phyloP scores from a whole-genome alignment of 805 yeast genomes.

The Hanseniaspora singularis region DNA sequence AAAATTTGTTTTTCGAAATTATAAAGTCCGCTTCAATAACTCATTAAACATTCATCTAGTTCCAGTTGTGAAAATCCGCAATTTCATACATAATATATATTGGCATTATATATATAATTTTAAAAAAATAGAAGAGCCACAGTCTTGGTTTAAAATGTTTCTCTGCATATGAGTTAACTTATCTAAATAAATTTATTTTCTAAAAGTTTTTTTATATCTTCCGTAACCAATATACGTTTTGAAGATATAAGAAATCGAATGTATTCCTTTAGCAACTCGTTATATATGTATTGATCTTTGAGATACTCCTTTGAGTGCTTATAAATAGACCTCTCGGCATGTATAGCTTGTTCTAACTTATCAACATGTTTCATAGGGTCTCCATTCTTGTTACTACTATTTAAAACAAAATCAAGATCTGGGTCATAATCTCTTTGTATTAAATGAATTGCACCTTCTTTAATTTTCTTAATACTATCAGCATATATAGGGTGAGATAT shows the following conservation, averaged over 20 bases:
- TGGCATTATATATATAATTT: too few species aligned
- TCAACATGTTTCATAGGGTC: constrained; percentile 8
- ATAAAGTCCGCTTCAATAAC: too few species aligned
- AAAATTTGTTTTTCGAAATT: too few species aligned
- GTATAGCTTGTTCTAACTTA: constrained; percentile 1
- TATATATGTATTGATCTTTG: neutral
- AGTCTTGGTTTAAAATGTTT: too few species aligned
- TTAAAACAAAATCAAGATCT: constrained; percentile 8
- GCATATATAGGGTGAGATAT: constrained; percentile 2
- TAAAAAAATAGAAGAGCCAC: too few species aligned
- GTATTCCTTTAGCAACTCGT: constrained; percentile 17
- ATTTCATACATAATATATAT: too few species aligned
- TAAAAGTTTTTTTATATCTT: neutral
- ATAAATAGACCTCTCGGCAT: neutral
- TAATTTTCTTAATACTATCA: neutral
- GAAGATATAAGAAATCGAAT: constrained; percentile 4
- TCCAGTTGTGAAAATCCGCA: too few species aligned
- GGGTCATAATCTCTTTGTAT: neutral
- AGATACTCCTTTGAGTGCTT: neutral
- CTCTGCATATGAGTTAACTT: too few species aligned
- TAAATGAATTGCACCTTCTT: neutral
- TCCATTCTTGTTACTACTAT: neutral
- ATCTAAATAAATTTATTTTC: too few species aligned
- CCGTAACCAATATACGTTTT: neutral
- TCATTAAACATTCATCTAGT: too few species aligned